Base-by-base conservation (phyloP, 345 rosid species). In the Cardamine resedifolia region DNA sequence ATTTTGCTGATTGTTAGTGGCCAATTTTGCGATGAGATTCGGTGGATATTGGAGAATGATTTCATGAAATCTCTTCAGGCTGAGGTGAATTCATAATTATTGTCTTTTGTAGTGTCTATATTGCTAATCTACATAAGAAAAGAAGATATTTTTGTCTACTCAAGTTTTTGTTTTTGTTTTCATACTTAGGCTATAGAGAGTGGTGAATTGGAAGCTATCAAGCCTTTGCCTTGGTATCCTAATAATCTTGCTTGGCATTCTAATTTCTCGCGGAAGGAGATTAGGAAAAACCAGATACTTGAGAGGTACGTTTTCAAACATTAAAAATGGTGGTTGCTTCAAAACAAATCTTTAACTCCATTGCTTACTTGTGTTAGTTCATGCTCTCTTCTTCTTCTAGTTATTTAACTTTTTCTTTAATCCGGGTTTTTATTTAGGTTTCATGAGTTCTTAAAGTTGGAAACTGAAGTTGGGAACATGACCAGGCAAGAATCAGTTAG, bases 401-500 rank as follows among this genome's bases (percentile, higher is more conserved):
- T 5, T 51, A 51, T 7, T 41, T 36, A 19, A 14, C 36, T 10
- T 3, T 7, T 2, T n/a, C 11, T 31, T 6, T 51, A 16, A 4
- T 12, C 16, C 23, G 10, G 57, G 48, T 26, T 28, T 50, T 8
- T n/a, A 49, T 78, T 76, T 83, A 90, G 99, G 92, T 91, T 91
- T 76, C 99, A 95, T 75, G 90, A 90, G 83, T 95, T 95, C 77
- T 70, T 95, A 49, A 91, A 95, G 86, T 85, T 91, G 58, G 98
- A 90, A 84, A 90, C 91, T 79, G 99, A 95, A 85, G 86, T 84
- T 27, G 98, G 98, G 68, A 95, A 91, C 81, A 90, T 95, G 69
- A 95, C 94, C 45, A 85, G 99, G 75, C 99, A 95, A 78, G 97
- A 91, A 79, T 90, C 99, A 59, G 99, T 91, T 65, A 91, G 99